Evolutionary conservation across 768 basidiomycete species (phyloP), one percentile per base, ranked within the genome.

Genomic region (Psilocybe cubensis): DNA sequence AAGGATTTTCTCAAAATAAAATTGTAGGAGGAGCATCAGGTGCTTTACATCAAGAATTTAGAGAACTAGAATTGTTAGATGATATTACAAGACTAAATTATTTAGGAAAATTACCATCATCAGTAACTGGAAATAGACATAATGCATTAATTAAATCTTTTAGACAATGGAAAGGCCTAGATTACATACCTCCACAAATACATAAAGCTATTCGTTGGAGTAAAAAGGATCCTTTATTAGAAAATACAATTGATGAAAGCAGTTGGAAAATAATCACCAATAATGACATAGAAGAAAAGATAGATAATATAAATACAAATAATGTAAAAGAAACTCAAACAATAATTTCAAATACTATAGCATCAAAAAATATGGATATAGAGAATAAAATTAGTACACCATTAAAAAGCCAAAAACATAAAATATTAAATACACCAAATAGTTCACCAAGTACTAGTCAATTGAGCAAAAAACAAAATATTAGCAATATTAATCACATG

Each of bases 31-130:
- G 66, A 2, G 63, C 66, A 8, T 56, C 64, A 1, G 69, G 72
- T 3, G 59, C 58, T 14, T 55, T 77, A 1, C 46, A 71, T 20
- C 71, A 75, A 53, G 74, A 75, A 50, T 51, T 56, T 14, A 42
- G 55, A 50, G 55, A 56, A 31, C 8, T 56, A 20, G 47, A 56
- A n/a, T 6, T 50, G 1, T 27, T 57, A 8, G 21, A 51, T 51
- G 41, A 57, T 11, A 44, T 57, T 2, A 51, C 41, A 1, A 14
- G 25, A 9, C 10, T 57, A 3, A 20, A 51, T 1, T 44, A 51
- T 45, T 4, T 63, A 3, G 48, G 57, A 0, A 59, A 57, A 17
- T 57, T 76, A 2, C 63, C 66, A 6, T 9, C 27, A 6, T 29
- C 24, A 2, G 44, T 58, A 24, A 20, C 31, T 3, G 31, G 18